Base-by-base conservation (phyloP, 1,139 yeast species). In the Lodderomyces jiufengensis region DNA sequence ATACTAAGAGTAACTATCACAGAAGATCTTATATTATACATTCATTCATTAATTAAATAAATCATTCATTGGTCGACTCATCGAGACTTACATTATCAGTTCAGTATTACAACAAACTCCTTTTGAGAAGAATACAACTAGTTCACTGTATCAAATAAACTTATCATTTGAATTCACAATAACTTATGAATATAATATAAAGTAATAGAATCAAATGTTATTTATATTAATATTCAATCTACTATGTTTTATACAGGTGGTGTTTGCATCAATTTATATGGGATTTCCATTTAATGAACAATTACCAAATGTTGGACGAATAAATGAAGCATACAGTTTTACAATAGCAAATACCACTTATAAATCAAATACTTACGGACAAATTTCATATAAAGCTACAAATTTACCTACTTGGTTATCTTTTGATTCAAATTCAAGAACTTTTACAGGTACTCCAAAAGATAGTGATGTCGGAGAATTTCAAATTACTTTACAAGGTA, bases 271-370 rank as follows among this genome's bases (percentile, higher is more conserved):
- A 36, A 55, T 67, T 29, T 73, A 75, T 44, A 72, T 78, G 41
- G 88, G 90, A 30, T 90, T 84, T 65, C 94, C 97, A 6, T 76
- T 92, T 52, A 63, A 74, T 46, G 79, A 80, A 52, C 98, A 92
- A 59, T 70, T 80, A 26, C 97, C 97, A 12, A 83, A 88, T 25
- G 85, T 92, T 9, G 97, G 95, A 4, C 71, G 95, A 40, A 75
- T 78, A 12, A 76, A 78, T 44, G 66, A 76, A 46, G 51, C 57
- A 1, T 92, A 83, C 61, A 46, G 63, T n/a, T 92, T 86, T 59
- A 73, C 80, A 29, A 63, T 92, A 38, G 81, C 90, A 34, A 65
- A 73, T 40, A 78, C 80, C 46, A 90, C 98, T 3, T 88, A 76
- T 57, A 68, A 73, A 43, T 73, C 85, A 3, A 34, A 31, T 27